Evolutionary conservation across 2,329 filamentous ascomycete species (phyloP).

Genomic region (Thielaviopsis euricoi): DNA sequence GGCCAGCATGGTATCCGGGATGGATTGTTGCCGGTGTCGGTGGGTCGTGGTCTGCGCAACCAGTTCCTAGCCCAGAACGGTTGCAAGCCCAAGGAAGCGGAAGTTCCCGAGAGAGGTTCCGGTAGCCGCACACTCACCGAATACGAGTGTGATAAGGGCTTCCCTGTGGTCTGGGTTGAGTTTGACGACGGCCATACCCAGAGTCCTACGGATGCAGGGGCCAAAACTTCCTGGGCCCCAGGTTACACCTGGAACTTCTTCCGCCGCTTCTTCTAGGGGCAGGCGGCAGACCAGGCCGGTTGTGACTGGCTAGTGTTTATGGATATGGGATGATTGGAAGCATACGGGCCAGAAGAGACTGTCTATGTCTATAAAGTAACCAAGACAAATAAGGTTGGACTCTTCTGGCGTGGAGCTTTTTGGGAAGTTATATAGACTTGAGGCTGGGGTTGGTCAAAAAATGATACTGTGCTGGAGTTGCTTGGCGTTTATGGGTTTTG

Average conservation of each 20-base stretch:
- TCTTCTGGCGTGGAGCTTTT: no score
- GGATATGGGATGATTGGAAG: neutral
- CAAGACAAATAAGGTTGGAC: no score
- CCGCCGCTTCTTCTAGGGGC: conserved; percentile 8
- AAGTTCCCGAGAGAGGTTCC: conserved; percentile 14
- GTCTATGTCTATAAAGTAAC: no score
- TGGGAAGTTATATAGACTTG: no score
- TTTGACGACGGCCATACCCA: conserved; percentile 12
- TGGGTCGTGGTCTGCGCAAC: conserved; percentile 20
- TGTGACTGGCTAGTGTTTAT: neutral
- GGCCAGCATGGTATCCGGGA: conserved; percentile 23
- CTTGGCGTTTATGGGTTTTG: no score
- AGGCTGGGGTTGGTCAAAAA: no score
- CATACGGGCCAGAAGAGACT: neutral
- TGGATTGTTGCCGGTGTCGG: conserved; percentile 19
- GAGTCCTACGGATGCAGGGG: conserved; percentile 2
- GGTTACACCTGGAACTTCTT: conserved; percentile 12
- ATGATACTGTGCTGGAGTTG: no score
- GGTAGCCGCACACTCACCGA: conserved; percentile 16
- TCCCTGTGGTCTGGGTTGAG: conserved; percentile 19
- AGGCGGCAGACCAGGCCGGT: neutral
- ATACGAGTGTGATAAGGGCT: conserved; percentile 16
- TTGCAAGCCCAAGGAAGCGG: conserved; percentile 17
- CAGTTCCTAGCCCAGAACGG: conserved; percentile 21
- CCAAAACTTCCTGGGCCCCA: neutral